A percentile compares a stretch with the other conserved stretches of the same genome.
phyloP scores from a whole-genome alignment of 2,329 filamentous ascomycete species.

The Colletotrichum eleusines region DNA sequence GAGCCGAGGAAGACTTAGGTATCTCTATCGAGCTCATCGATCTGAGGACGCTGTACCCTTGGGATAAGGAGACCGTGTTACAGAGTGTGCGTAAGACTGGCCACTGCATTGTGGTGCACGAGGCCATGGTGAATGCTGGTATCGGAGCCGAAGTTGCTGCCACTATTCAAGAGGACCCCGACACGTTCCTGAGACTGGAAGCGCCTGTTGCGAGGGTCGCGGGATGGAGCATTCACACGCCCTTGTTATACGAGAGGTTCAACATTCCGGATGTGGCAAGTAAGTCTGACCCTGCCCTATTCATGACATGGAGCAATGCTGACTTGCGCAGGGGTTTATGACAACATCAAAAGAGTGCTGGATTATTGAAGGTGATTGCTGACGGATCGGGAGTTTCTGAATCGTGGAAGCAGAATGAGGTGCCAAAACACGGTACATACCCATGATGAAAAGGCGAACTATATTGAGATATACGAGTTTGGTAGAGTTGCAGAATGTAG shows the following conservation, averaged over 20 bases:
- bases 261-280: constrained; percentile 88
- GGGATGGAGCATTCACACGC: constrained; percentile 90
- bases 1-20: constrained; percentile 80
- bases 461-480: neutral
- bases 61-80: constrained; percentile 86
- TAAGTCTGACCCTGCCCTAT: constrained; percentile 63
- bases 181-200: constrained; percentile 84
- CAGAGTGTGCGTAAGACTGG: constrained; percentile 90
- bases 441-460: constrained; percentile 2
- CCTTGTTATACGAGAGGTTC: constrained; percentile 82
- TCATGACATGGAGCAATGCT: constrained; percentile 41
- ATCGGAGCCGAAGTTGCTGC: constrained; percentile 91
- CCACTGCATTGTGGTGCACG: constrained; percentile 87
- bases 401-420: neutral
- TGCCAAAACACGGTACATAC: constrained; percentile 19
- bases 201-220: constrained; percentile 87
- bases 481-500: neutral
- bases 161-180: constrained; percentile 81
- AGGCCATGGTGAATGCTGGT: constrained; percentile 91
- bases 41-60: constrained; percentile 88
- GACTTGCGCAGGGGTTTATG: constrained; percentile 71
- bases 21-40: constrained; percentile 88
- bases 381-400: neutral
- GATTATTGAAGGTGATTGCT: constrained; percentile 65
- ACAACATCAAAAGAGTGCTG: constrained; percentile 75